A percentile compares a stretch with the other conserved stretches of the same genome.
phyloP scores from a whole-genome alignment of 208 protist species.

The Wallacemonas sp. region DNA sequence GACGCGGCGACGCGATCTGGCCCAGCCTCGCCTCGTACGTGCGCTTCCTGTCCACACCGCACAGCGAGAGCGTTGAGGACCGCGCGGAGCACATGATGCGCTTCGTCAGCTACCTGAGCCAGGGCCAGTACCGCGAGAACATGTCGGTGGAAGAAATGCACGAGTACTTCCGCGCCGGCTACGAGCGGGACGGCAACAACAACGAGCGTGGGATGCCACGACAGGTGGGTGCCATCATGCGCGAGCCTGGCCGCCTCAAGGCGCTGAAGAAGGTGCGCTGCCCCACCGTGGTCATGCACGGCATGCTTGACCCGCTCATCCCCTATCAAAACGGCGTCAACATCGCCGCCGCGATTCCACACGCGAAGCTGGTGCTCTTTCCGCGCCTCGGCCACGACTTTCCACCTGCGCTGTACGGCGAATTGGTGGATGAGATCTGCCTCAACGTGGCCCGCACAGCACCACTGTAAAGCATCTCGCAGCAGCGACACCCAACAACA shows the following conservation, averaged over 20 bases:
- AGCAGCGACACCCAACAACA: neutral
- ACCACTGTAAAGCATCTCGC: neutral
- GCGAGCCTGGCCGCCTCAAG: constrained; percentile 40
- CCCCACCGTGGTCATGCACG: constrained; percentile 70
- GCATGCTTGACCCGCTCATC: constrained; percentile 58
- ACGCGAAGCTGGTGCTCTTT: constrained; percentile 71
- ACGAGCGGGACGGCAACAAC: constrained; percentile 27
- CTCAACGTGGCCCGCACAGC: constrained; percentile 33
- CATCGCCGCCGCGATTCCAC: constrained; percentile 45
- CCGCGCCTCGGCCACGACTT: constrained; percentile 65
- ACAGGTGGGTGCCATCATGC: constrained; percentile 64
- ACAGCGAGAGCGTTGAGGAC: constrained; percentile 48
- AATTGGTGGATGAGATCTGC: constrained; percentile 52
- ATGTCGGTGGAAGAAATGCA: constrained; percentile 24
- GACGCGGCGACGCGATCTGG: constrained; percentile 34
- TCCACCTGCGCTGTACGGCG: constrained; percentile 29
- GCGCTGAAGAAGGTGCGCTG: constrained; percentile 40
- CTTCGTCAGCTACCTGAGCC: constrained; percentile 40
- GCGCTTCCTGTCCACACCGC: constrained; percentile 39
- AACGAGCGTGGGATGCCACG: constrained; percentile 35
- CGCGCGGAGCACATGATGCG: constrained; percentile 38
- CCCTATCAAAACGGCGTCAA: constrained; percentile 61
- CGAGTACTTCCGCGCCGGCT: constrained; percentile 16
- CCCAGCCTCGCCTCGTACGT: constrained; percentile 40
- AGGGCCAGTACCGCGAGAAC: constrained; percentile 34